Conservation (phyloP, 352 stramenopile species). For the Lagenidium sp. region DNA sequence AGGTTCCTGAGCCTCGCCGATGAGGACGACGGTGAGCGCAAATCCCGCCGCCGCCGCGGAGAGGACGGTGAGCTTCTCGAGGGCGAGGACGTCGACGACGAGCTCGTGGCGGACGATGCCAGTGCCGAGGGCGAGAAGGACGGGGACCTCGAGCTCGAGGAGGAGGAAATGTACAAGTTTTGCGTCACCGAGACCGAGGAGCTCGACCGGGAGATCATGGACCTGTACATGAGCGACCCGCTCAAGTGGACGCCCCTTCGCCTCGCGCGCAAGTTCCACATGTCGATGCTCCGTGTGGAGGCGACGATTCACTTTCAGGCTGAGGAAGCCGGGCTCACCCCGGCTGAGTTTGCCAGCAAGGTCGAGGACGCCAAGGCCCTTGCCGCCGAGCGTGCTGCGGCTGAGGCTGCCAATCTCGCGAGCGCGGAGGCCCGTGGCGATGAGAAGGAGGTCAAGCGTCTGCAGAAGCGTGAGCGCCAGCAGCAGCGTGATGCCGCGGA, state of each 20-base stretch:
- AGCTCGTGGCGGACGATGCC: conserved; percentile 12
- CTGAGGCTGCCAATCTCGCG: conserved; percentile 30
- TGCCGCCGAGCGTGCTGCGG: conserved; percentile 23
- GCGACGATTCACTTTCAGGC: conserved; percentile 75
- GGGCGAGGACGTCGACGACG: conserved; percentile 8
- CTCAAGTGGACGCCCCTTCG: conserved; percentile 79
- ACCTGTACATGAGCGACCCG: conserved; percentile 82
- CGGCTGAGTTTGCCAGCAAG: conserved; percentile 50
- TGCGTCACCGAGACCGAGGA: conserved; percentile 64
- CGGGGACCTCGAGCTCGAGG: conserved; percentile 55
- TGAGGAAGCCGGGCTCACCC: conserved; percentile 44
- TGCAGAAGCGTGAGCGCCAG: conserved; percentile 51
- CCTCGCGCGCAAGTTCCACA: conserved; percentile 66
- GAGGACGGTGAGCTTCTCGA: conserved; percentile 16
- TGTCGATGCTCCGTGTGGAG: conserved; percentile 70
- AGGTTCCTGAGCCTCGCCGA: conserved; percentile 70
- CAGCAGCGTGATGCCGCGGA: conserved; percentile 25
- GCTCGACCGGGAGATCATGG: conserved; percentile 64
- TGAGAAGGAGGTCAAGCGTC: conserved; percentile 41
- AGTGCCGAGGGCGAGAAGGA: conserved; percentile 37
- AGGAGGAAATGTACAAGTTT: conserved; percentile 66
- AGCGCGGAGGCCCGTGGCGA: conserved; percentile 38
- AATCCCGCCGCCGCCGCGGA: conserved; percentile 9
- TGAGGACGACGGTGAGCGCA: conserved; percentile 17
- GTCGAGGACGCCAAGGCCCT: conserved; percentile 48